A percentile compares a stretch with the other conserved stretches of the same genome.
phyloP scores from a whole-genome alignment of 106 monocot genomes.

The Apostasia ramifera region DNA sequence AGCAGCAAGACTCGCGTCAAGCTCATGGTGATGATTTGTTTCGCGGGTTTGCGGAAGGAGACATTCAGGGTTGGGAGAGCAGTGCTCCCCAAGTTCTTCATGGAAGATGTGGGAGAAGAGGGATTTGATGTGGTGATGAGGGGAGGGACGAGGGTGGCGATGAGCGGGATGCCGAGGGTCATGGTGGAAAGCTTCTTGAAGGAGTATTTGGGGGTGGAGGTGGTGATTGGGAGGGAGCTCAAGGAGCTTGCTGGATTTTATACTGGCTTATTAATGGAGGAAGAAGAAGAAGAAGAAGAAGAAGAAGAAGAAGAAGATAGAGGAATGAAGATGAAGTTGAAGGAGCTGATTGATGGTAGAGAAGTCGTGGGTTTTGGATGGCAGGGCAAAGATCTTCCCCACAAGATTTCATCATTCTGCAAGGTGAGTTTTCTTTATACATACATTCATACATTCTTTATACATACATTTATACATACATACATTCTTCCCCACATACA shows the following conservation, averaged over 20 bases:
- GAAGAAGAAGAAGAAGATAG: background rate
- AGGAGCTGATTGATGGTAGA: constrained; percentile 5
- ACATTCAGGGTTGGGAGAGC: constrained; percentile 38
- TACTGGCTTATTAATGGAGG: constrained; percentile 39
- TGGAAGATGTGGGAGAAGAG: constrained; percentile 55
- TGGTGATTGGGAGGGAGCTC: constrained; percentile 67
- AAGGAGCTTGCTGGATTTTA: constrained; percentile 49
- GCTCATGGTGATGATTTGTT: constrained; percentile 52
- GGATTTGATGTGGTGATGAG: constrained; percentile 35
- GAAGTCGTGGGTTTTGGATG: constrained; percentile 10
- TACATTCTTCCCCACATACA: too few species aligned
- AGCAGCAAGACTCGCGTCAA: constrained; percentile 12
- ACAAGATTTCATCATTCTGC: constrained; percentile 27
- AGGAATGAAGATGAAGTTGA: background rate
- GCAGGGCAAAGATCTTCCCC: constrained; percentile 3
- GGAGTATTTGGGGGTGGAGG: constrained; percentile 63
- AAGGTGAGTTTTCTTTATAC: constrained; percentile 22
- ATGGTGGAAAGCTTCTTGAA: constrained; percentile 74
- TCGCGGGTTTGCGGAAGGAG: constrained; percentile 42
- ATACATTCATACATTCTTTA: too few species aligned
- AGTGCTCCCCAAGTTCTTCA: constrained; percentile 56
- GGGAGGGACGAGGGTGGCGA: constrained; percentile 34
- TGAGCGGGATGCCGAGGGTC: constrained; percentile 50
- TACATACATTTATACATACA: too few species aligned
- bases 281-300: background rate